phyloP scores from a whole-genome alignment of 805 yeast species.

The Torulaspora maleeae region DNA sequence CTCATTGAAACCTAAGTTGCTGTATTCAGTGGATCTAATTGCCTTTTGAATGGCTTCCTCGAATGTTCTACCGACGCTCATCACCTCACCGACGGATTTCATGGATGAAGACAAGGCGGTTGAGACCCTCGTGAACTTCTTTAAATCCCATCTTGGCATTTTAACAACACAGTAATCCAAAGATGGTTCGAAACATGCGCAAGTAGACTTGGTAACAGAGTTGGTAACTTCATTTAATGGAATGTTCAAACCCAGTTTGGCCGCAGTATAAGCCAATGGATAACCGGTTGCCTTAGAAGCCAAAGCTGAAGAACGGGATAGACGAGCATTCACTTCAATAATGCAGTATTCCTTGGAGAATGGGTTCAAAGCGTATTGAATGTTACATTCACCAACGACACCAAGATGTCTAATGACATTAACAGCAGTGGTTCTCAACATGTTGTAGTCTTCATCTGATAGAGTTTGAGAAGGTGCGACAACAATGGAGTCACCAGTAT shows the following conservation, averaged over 20 bases:
- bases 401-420: slow-evolving; percentile 96
- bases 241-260: slow-evolving; percentile 88
- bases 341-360: slow-evolving; percentile 91
- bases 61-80: slow-evolving; percentile 95
- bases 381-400: slow-evolving; percentile 98
- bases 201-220: slow-evolving; percentile 88
- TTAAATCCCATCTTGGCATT: slow-evolving; percentile 98
- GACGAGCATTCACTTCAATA: slow-evolving; percentile 96
- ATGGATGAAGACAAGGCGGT: slow-evolving; percentile 83
- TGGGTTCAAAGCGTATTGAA: slow-evolving; percentile 94
- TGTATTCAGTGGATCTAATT: slow-evolving; percentile 86
- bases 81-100: slow-evolving; percentile 99
- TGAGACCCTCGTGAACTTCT: slow-evolving; percentile 90
- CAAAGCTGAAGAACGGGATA: slow-evolving; percentile 96
- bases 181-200: slow-evolving; percentile 96
- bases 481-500: slow-evolving; percentile 98
- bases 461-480: slow-evolving; percentile 98
- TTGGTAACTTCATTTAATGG: slow-evolving; percentile 88
- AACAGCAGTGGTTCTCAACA: slow-evolving; percentile 96
- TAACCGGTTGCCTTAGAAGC: slow-evolving; percentile 99
- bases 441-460: slow-evolving; percentile 94
- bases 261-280: slow-evolving; percentile 97
- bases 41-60: slow-evolving; percentile 99
- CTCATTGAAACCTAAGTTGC: slow-evolving; percentile 87
- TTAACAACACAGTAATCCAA: slow-evolving; percentile 94